Percentiles rank a stretch among this genome's conserved stretches.
phyloP scores from a whole-genome alignment of 2,329 filamentous ascomycete species.

The Celoporthe dispersa region DNA sequence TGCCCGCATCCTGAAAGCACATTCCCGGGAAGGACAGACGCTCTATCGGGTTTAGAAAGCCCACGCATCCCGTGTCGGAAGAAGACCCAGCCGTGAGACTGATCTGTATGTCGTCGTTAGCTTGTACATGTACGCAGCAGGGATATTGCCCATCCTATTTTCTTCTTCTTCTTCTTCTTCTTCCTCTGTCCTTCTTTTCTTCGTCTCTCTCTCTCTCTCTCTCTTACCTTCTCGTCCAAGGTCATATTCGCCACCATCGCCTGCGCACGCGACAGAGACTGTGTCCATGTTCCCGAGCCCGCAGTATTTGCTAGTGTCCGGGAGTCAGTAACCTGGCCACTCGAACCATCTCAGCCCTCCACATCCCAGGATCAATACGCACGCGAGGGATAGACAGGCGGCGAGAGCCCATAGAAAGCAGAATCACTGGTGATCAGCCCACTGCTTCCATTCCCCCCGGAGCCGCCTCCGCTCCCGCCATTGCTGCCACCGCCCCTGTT shows the following conservation, averaged over 20 bases:
- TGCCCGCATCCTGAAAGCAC: conserved; percentile 50
- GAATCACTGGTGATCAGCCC: conserved; percentile 45
- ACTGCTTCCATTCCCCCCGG: conserved; percentile 15
- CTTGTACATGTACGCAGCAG: not conserved
- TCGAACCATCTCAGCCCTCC: not conserved
- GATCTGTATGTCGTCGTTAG: conserved; percentile 48
- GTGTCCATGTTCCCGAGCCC: conserved; percentile 69
- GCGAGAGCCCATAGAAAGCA: conserved; percentile 55
- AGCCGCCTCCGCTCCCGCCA: conserved; percentile 12
- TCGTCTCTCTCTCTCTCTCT: too few species aligned
- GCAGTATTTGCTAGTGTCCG: conserved; percentile 50
- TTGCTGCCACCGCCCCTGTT: conserved; percentile 4
- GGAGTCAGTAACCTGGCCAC: conserved; percentile 17
- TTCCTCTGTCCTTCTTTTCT: conserved; percentile 53
- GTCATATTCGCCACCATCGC: conserved; percentile 74
- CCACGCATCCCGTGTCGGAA: conserved; percentile 54
- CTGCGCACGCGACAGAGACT: conserved; percentile 68
- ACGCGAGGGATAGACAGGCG: conserved; percentile 57
- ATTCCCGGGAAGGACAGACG: conserved; percentile 49
- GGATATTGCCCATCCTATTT: too few species aligned
- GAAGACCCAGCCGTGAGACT: conserved; percentile 74
- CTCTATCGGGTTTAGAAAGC: conserved; percentile 46
- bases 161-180: not conserved
- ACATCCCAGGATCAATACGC: conserved; percentile 33
- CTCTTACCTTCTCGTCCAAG: conserved; percentile 69